Evolutionary conservation across 352 stramenopile species (phyloP).

Genomic region (Globisporangium acanthophoron): DNA sequence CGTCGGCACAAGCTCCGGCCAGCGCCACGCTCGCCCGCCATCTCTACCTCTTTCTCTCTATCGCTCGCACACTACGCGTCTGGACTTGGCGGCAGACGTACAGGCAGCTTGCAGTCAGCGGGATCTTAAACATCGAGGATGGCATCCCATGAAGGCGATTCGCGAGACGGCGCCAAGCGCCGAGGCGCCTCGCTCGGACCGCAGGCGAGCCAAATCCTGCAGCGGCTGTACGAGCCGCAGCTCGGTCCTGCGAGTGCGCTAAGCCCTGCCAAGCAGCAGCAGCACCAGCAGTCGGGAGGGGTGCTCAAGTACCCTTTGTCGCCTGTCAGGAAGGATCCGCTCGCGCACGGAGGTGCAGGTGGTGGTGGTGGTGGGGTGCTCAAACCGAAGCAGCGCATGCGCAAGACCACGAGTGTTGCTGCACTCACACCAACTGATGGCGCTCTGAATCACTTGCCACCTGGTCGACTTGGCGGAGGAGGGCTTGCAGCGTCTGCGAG

Average conservation of each 20-base stretch:
- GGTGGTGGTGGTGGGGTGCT: constrained; percentile 15
- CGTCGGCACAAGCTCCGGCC: too few species aligned
- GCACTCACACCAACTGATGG: constrained; percentile 15
- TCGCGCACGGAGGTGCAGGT: not conserved
- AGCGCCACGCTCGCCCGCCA: too few species aligned
- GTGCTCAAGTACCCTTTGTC: constrained; percentile 9
- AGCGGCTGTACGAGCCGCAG: constrained; percentile 63
- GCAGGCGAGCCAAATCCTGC: constrained; percentile 54
- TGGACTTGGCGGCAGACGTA: too few species aligned
- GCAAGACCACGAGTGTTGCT: constrained; percentile 39
- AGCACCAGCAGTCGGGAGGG: not conserved
- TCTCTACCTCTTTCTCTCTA: too few species aligned
- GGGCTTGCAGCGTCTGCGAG: constrained; percentile 25
- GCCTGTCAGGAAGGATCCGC: constrained; percentile 11
- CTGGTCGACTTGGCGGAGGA: not conserved
- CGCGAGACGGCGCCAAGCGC: constrained; percentile 52
- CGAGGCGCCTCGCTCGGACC: constrained; percentile 39
- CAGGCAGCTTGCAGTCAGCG: too few species aligned
- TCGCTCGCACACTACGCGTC: too few species aligned
- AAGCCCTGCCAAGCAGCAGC: constrained; percentile 2
- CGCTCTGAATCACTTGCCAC: not conserved
- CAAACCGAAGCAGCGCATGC: constrained; percentile 44
- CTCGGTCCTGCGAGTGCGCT: constrained; percentile 23
- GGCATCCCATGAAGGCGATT: constrained; percentile 2
- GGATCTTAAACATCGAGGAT: not conserved